These are phyloP conservation scores for Guadua angustifolia DNA, from an alignment of 176 grass and related monocot species.

Conservation along the genomic window DNA sequence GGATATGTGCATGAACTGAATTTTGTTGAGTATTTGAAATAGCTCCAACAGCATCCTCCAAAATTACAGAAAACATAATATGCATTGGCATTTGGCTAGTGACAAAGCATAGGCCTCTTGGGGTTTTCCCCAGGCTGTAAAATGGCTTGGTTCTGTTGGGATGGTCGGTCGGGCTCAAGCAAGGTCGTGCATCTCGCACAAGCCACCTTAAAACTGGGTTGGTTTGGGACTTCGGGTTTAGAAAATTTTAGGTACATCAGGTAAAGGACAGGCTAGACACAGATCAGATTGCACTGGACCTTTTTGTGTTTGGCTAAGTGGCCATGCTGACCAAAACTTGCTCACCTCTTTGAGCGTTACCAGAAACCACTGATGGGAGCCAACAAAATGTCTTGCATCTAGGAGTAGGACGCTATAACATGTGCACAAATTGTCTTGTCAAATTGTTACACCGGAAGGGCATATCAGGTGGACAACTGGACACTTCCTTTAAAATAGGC, in stretches of 20 bases:
- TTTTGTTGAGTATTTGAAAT: background rate
- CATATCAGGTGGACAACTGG: background rate
- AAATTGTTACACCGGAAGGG: background rate
- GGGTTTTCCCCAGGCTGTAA: conserved; percentile 5
- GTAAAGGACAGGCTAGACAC: background rate
- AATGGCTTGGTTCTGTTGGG: background rate
- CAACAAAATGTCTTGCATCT: background rate
- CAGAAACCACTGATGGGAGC: background rate
- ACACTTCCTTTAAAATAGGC: background rate
- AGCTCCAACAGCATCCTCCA: background rate
- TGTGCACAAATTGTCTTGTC: background rate
- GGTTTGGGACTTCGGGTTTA: background rate
- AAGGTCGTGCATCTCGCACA: background rate
- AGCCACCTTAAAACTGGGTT: conserved; percentile 1
- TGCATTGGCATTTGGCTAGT: background rate
- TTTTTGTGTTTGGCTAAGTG: conserved; percentile 6
- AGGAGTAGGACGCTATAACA: background rate
- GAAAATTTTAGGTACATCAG: background rate
- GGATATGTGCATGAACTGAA: background rate
- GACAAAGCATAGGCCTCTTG: background rate
- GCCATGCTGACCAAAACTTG: background rate
- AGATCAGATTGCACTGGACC: conserved; percentile 3
- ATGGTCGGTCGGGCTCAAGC: background rate
- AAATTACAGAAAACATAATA: background rate
- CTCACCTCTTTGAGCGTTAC: background rate